phyloP scores from a whole-genome alignment of 1,284 basidiomycete genomes.

The Trametes pubescens region DNA sequence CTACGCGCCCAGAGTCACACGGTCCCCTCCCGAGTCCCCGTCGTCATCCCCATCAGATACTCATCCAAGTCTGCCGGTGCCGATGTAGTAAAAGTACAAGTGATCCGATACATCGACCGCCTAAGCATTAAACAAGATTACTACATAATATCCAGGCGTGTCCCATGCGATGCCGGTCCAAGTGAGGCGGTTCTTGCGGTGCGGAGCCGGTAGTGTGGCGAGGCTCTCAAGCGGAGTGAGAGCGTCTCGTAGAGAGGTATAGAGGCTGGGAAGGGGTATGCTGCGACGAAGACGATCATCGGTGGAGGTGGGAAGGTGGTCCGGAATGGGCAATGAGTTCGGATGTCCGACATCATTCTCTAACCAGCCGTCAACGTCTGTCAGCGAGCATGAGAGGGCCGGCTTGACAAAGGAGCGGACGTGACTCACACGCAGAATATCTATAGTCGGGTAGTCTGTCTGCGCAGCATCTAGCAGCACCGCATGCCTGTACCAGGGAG shows the following conservation, averaged over 20 bases:
- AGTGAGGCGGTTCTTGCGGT: conserved; percentile 31
- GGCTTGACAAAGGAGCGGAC: conserved; percentile 11
- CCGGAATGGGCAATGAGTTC: conserved; percentile 6
- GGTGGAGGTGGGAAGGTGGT: conserved; percentile 29
- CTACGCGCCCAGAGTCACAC: conserved; percentile 29
- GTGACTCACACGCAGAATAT: conserved; percentile 25
- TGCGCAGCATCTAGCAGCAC: conserved; percentile 41
- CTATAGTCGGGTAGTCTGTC: conserved; percentile 13
- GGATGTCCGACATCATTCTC: conserved; percentile 12
- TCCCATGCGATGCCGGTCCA: conserved; percentile 26
- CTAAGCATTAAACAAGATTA: conserved; percentile 31
- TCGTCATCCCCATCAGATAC: conserved; percentile 13
- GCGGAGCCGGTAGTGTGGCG: conserved; percentile 22
- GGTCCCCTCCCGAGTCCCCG: conserved; percentile 5
- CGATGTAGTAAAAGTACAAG: conserved; percentile 33
- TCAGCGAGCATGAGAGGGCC: conserved; percentile 25
- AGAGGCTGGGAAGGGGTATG: conserved; percentile 35
- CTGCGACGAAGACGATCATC: conserved; percentile 26
- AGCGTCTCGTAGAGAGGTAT: conserved; percentile 32
- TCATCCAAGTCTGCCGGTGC: conserved; percentile 18
- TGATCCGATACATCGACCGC: conserved; percentile 33
- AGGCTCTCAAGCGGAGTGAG: conserved; percentile 34
- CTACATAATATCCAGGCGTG: conserved; percentile 31
- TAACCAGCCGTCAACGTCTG: conserved; percentile 14
- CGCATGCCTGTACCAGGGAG: conserved; percentile 60